phyloP scores from a whole-genome alignment of 169 alveolate genomes.

The Eimeria acervulina region DNA sequence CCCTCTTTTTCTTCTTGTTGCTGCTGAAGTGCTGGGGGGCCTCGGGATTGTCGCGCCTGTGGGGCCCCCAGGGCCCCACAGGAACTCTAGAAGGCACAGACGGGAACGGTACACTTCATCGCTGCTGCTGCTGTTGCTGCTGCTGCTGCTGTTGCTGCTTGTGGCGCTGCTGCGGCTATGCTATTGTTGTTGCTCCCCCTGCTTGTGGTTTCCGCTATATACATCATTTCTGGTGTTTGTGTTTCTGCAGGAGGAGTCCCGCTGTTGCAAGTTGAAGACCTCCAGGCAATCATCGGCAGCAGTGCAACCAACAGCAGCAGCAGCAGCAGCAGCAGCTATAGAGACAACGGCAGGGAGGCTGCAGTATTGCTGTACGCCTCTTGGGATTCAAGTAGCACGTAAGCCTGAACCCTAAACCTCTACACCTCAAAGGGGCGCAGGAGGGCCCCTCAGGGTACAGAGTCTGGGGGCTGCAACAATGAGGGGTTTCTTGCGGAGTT shows the following conservation, averaged over 20 bases:
- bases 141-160: slow-evolving; percentile 6
- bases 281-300: slow-evolving; percentile 53
- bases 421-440: not conserved
- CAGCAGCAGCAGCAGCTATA: not conserved
- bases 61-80: slow-evolving; percentile 16
- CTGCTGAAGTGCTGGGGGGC: slow-evolving; percentile 55
- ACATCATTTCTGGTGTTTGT: not conserved
- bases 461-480: not conserved
- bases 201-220: not conserved
- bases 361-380: slow-evolving; percentile 66
- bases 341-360: not conserved
- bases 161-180: not conserved
- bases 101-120: not conserved
- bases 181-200: not conserved
- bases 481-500: not conserved
- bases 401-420: not conserved
- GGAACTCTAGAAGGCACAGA: not conserved
- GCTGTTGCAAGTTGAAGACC: slow-evolving; percentile 50
- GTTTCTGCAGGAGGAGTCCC: slow-evolving; percentile 1
- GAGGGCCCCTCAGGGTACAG: not conserved
- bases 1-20: not conserved
- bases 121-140: not conserved
- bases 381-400: slow-evolving; percentile 64
- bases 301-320: slow-evolving; percentile 15
- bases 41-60: not conserved